Conservation (phyloP, 1,284 basidiomycete genomes). For the Boletus smithii region DNA sequence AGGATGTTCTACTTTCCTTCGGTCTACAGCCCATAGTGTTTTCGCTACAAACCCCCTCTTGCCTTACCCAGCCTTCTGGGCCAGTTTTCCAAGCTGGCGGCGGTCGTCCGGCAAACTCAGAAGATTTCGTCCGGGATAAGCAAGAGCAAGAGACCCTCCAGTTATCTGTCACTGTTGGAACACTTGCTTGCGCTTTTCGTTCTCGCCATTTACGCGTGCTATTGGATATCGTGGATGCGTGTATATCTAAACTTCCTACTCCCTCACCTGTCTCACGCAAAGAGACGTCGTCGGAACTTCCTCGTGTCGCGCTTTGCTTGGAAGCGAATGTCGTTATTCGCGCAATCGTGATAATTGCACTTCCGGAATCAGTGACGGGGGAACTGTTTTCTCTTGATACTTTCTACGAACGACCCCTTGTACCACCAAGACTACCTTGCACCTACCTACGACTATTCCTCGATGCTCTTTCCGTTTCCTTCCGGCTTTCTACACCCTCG, state of each 20-base stretch:
- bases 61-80: conserved; percentile 9
- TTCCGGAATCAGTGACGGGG: conserved; percentile 25
- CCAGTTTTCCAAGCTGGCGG: not conserved
- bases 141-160: conserved; percentile 22
- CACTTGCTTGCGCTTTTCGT: conserved; percentile 49
- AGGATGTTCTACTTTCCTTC: conserved; percentile 54
- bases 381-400: conserved; percentile 26
- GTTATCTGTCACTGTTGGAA: conserved; percentile 46
- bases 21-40: conserved; percentile 55
- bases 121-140: conserved; percentile 7
- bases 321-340: conserved; percentile 41
- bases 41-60: conserved; percentile 47
- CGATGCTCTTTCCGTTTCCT: conserved; percentile 45
- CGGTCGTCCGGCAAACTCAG: not conserved
- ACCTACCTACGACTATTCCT: conserved; percentile 58
- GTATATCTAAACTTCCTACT: conserved; percentile 33
- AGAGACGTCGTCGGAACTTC: conserved; percentile 4
- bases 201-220: conserved; percentile 53
- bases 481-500: conserved; percentile 19
- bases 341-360: conserved; percentile 49
- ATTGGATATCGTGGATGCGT: conserved; percentile 40
- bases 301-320: conserved; percentile 26
- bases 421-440: conserved; percentile 46
- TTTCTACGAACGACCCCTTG: conserved; percentile 54
- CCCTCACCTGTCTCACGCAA: conserved; percentile 14